A percentile compares a stretch with the other conserved stretches of the same genome.
These are phyloP conservation scores for Tuber microsphaerosporum DNA, from an alignment of 495 filamentous ascomycete genomes.

Conservation along the genomic window DNA sequence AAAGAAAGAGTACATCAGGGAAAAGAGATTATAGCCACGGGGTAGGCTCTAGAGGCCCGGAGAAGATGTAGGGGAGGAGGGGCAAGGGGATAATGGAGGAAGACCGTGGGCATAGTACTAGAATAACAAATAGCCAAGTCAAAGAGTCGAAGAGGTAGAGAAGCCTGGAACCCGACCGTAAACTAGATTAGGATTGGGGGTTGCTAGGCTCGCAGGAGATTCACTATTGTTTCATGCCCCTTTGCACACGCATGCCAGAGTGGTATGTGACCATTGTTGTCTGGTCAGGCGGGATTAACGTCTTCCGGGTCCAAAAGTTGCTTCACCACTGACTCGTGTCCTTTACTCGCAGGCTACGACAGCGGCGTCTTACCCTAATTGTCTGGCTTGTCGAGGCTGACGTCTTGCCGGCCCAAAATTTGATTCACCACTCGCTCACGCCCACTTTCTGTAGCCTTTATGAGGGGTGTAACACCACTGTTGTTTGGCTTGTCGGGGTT, in stretches of 20 bases:
- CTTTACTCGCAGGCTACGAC: no score
- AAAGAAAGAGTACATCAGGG: not conserved
- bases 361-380: no score
- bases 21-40: not conserved
- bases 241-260: not conserved
- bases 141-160: not conserved
- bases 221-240: not conserved
- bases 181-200: not conserved
- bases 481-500: no score
- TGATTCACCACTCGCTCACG: no score
- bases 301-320: slow-evolving; percentile 7
- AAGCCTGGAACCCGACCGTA: not conserved
- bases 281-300: not conserved
- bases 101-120: fast-evolving
- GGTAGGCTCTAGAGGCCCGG: not conserved
- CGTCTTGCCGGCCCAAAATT: no score
- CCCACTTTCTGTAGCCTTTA: no score
- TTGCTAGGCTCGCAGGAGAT: not conserved
- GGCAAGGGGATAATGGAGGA: not conserved
- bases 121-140: not conserved
- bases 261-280: slow-evolving; percentile 29
- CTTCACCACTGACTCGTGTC: slow-evolving; percentile 42
- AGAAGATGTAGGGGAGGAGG: not conserved
- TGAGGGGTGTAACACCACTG: no score
- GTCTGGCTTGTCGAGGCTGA: no score